Conservation (phyloP, 2,329 filamentous ascomycete genomes). For the Ramichloridium luteum region DNA sequence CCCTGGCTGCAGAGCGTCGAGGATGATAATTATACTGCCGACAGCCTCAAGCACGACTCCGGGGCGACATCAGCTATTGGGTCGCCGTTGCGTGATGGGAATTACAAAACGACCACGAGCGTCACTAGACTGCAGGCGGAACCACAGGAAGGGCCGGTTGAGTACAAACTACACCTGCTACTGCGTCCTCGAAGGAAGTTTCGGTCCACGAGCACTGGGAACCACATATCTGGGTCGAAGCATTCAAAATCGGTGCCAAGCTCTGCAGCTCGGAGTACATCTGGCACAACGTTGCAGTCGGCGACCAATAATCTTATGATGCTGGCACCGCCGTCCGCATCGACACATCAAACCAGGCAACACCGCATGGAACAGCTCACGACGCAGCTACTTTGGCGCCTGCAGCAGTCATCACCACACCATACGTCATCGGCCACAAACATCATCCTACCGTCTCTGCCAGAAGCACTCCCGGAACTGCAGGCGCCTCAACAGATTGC, state of each 20-base stretch:
- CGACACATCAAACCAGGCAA: slow-evolving; percentile 60
- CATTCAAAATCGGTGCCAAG: slow-evolving; percentile 28
- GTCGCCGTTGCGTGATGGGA: too few species aligned
- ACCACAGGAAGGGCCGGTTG: slow-evolving; percentile 84
- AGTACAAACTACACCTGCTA: slow-evolving; percentile 91
- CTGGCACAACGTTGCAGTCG: slow-evolving; percentile 17
- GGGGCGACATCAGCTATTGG: too few species aligned
- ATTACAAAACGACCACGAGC: slow-evolving; percentile 1
- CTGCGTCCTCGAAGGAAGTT: slow-evolving; percentile 67
- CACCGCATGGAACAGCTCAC: slow-evolving; percentile 81
- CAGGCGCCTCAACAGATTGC: slow-evolving; percentile 41
- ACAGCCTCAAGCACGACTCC: not conserved
- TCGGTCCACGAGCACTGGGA: slow-evolving; percentile 54
- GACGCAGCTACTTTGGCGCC: slow-evolving; percentile 84
- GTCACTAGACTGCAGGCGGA: slow-evolving; percentile 75
- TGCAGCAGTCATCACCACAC: slow-evolving; percentile 89
- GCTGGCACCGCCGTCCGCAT: slow-evolving; percentile 13
- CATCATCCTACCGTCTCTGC: slow-evolving; percentile 61
- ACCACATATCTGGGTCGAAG: slow-evolving; percentile 40
- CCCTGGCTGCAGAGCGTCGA: slow-evolving; percentile 56
- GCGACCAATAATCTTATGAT: slow-evolving; percentile 5
- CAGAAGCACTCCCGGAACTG: slow-evolving; percentile 52
- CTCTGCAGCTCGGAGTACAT: slow-evolving; percentile 17
- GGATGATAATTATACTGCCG: not conserved
- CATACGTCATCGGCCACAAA: slow-evolving; percentile 69